A percentile compares a stretch with the other conserved stretches of the same genome.
phyloP scores from a whole-genome alignment of 345 rosid genomes.

The Carallia pectinifolia region DNA sequence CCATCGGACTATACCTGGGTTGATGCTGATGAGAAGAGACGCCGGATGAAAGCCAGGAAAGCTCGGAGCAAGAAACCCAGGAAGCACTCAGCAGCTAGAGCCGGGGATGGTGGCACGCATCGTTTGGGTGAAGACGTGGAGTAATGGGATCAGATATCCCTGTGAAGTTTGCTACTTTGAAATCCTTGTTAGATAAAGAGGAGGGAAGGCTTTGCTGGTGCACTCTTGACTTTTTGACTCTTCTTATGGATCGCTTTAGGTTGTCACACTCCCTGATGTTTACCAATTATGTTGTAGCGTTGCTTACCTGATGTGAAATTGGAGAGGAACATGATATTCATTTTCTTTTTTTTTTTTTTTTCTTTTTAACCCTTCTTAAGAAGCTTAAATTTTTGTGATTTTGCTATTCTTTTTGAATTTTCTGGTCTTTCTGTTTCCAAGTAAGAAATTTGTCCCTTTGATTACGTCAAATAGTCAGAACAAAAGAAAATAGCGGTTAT shows the following conservation, averaged over 20 bases:
- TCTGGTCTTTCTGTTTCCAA: background rate
- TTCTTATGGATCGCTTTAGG: conserved; percentile 17
- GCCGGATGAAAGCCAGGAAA: conserved; percentile 88
- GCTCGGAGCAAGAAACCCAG: conserved; percentile 74
- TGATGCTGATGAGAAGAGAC: conserved; percentile 88
- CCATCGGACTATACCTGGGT: conserved; percentile 87
- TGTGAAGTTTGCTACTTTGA: background rate
- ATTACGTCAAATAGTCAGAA: too few species aligned
- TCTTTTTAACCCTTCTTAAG: conserved; percentile 23
- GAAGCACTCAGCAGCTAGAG: conserved; percentile 51
- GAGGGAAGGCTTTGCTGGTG: conserved; percentile 29
- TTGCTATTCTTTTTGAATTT: conserved; percentile 16
- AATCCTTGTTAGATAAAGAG: conserved; percentile 12
- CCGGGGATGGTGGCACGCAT: conserved; percentile 35
- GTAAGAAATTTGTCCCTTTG: background rate
- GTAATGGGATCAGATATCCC: conserved; percentile 21
- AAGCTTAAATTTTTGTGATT: conserved; percentile 33
- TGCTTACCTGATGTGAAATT: conserved; percentile 39
- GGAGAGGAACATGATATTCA: conserved; percentile 27
- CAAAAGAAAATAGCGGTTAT: too few species aligned
- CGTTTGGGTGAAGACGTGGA: conserved; percentile 46
- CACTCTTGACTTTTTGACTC: conserved; percentile 28
- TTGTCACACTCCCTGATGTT: conserved; percentile 28
- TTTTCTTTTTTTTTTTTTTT: conserved; percentile 3
- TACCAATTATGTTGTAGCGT: conserved; percentile 26